phyloP scores from a whole-genome alignment of 345 rosid species.

The Punica granatum region DNA sequence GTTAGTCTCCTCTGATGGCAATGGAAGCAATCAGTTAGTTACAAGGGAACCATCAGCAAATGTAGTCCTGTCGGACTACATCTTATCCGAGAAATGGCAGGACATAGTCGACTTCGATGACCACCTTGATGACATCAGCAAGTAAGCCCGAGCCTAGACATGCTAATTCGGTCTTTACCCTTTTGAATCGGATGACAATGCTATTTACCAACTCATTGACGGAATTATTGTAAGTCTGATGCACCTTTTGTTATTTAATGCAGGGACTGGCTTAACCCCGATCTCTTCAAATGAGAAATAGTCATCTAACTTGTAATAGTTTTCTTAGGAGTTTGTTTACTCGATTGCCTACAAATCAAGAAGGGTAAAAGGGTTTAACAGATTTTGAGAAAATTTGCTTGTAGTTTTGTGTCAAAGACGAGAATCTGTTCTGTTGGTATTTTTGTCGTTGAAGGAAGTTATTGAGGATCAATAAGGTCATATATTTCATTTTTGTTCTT shows the following conservation, averaged over 20 bases:
- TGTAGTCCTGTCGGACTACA: slow-evolving; percentile 54
- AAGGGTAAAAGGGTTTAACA: not conserved
- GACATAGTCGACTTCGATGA: slow-evolving; percentile 82
- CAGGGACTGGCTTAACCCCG: slow-evolving; percentile 95
- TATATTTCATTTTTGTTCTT: not conserved
- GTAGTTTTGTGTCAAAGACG: not conserved
- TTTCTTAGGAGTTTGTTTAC: not conserved
- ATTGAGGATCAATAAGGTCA: not conserved
- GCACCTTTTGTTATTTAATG: slow-evolving; percentile 7
- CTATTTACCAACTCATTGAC: not conserved
- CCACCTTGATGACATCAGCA: slow-evolving; percentile 85
- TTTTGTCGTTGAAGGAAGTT: not conserved
- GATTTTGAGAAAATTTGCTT: not conserved
- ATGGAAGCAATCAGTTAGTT: slow-evolving; percentile 37
- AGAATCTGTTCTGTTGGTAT: not conserved
- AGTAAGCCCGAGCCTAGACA: slow-evolving; percentile 33
- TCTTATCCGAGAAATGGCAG: slow-evolving; percentile 74
- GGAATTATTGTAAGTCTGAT: not conserved
- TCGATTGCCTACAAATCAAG: not conserved
- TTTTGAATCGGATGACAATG: not conserved
- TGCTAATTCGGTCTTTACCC: not conserved
- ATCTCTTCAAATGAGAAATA: slow-evolving; percentile 50
- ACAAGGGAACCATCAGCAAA: slow-evolving; percentile 83
- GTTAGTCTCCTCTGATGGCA: slow-evolving; percentile 54
- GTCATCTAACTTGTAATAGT: not conserved